These are phyloP conservation scores for Sphaerulina vaccinii DNA, from an alignment of 2,329 filamentous ascomycete genomes.

Conservation along the genomic window DNA sequence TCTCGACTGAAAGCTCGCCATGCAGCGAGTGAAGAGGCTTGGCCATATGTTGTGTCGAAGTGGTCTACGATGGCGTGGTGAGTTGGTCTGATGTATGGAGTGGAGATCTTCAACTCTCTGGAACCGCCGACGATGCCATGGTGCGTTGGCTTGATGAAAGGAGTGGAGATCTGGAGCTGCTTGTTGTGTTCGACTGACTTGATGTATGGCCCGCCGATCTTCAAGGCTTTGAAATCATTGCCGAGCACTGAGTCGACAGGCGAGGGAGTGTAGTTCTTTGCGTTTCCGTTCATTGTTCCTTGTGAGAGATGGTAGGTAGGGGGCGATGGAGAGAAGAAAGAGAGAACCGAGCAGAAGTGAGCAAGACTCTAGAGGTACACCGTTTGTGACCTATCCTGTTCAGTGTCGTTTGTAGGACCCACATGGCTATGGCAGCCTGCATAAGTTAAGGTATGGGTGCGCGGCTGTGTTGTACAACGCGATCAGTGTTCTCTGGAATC, in stretches of 20 bases:
- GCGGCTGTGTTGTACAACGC: no score
- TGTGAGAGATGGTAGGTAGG: neutral
- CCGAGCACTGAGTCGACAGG: no score
- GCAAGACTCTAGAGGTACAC: neutral
- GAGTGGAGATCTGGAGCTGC: no score
- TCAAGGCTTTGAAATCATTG: no score
- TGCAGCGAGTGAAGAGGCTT: neutral
- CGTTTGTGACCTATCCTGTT: neutral
- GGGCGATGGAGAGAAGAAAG: neutral
- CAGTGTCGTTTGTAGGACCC: neutral
- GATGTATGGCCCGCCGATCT: no score
- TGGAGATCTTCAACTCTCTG: no score
- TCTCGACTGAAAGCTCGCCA: conserved; percentile 27
- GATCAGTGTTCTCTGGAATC: no score
- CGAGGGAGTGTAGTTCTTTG: no score
- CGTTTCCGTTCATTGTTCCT: neutral
- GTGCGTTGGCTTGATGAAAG: no score
- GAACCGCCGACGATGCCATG: no score
- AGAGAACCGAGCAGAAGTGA: neutral
- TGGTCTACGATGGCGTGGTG: conserved; percentile 3
- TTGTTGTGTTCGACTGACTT: no score
- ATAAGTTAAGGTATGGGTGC: neutral
- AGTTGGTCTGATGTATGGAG: no score
- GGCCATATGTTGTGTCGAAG: conserved; percentile 13
- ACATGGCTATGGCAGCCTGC: neutral